Base-by-base conservation (phyloP, 2,329 filamentous ascomycete genomes). In the Tolypocladium ophioglossoides region DNA sequence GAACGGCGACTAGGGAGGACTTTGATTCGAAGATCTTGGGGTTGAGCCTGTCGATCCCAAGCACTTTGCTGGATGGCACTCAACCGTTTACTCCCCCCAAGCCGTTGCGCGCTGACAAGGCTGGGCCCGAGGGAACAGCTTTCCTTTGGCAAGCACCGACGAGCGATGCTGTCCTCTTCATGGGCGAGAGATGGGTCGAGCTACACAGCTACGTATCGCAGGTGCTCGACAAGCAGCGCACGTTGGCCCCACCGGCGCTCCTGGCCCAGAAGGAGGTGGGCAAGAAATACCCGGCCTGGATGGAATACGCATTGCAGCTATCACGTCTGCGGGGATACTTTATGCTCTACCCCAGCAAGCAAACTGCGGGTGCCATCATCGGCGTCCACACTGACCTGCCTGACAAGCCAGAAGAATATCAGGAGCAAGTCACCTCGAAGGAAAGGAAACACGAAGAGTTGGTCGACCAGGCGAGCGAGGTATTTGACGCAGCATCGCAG, bases 61-160 rank as follows among this genome's bases (percentile, higher is more conserved):
- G 78, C 4, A 73, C 77, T 22, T 72, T 82, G 52, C 69, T 91
- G 4, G 81, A 88, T 60, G 85, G 83, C 46, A 78, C 77, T 8
- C 71, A 73, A 0, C 64, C 73, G 2, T 82, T 94, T 54, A 64
- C 61, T 0, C 71, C 74, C 24, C 78, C 84, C 2, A 60, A 30
- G 30, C 52, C 55, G 14, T 20, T 52, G 9, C 48, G 48, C 16
- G 35, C 39, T 57, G 64, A 57, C 30, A 58, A 64, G 20, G 54
- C 51, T 32, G 59, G 46, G 50, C 61, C 53, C 62, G 69, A 32
- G 62, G 68, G 6, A 51, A 78, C 80, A 0, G 77, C 87, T 0
- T 95, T 95, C 63, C 74, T 95, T 10, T 96, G 91, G 85, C 87
- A 96, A 69, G 83, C 85, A 2, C 91, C 92, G 6, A 87, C 84